Percentiles rank a stretch among this genome's conserved stretches.
Conservation (phyloP, 2,329 filamentous ascomycete species). For the Penicillium janthinellum region DNA sequence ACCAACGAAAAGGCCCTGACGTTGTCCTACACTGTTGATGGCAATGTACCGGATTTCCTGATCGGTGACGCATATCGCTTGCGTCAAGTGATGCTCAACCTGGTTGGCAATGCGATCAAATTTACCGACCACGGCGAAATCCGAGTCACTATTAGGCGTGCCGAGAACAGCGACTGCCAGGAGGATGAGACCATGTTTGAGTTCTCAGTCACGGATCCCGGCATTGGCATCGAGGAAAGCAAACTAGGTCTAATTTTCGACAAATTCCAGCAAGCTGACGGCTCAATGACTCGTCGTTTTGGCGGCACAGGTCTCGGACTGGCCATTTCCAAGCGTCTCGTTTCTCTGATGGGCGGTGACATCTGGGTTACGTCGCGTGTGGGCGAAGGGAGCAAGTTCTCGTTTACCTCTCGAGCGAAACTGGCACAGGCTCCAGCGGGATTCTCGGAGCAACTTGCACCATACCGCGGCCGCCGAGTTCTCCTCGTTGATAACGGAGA, state of each 20-base stretch:
- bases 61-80: conserved; percentile 92
- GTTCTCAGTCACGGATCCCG: conserved; percentile 89
- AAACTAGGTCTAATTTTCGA: conserved; percentile 96
- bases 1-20: conserved; percentile 93
- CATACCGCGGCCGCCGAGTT: conserved; percentile 85
- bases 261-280: conserved; percentile 95
- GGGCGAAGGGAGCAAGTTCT: conserved; percentile 85
- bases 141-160: conserved; percentile 76
- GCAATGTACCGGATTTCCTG: conserved; percentile 86
- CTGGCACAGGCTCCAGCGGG: conserved; percentile 74
- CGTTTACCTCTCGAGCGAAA: conserved; percentile 86
- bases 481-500: conserved; percentile 87
- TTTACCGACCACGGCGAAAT: conserved; percentile 95
- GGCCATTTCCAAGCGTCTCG: conserved; percentile 91
- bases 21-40: conserved; percentile 86
- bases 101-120: conserved; percentile 95
- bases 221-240: conserved; percentile 89
- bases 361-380: conserved; percentile 91
- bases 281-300: conserved; percentile 91
- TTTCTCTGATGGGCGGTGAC: conserved; percentile 90
- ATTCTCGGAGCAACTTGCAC: conserved; percentile 74
- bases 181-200: conserved; percentile 84
- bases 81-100: conserved; percentile 89
- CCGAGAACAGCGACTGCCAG: conserved; percentile 59
- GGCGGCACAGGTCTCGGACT: conserved; percentile 88